Percentiles rank a stretch among this genome's conserved stretches.
Conservation (phyloP, 129 eudicot species). For the Sambucus nigra region DNA sequence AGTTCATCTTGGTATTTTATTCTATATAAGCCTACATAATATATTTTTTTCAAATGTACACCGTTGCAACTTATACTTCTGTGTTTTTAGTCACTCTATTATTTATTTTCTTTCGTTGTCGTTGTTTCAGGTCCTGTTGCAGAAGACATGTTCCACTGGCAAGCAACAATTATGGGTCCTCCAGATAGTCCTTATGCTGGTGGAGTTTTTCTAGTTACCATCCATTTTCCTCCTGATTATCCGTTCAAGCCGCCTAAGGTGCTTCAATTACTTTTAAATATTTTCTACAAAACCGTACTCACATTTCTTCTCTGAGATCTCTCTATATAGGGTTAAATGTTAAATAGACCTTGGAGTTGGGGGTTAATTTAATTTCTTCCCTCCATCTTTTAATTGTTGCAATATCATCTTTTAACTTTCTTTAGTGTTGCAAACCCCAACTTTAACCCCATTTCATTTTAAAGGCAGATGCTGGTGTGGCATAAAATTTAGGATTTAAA, state of each 20-base stretch:
- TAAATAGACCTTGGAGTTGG: no score
- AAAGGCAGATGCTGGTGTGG: no score
- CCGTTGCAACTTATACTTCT: background rate
- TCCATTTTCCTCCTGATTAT: conserved; percentile 36
- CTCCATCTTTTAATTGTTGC: background rate
- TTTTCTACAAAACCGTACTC: no score
- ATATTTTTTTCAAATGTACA: background rate
- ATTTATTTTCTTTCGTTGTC: background rate
- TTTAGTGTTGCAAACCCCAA: no score
- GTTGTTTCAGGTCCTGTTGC: background rate
- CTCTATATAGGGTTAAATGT: no score
- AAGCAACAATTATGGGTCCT: conserved; percentile 4
- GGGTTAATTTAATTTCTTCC: no score
- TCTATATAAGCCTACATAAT: background rate
- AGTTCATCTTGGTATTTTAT: background rate
- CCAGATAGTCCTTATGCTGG: conserved; percentile 2
- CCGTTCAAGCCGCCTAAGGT: conserved; percentile 21
- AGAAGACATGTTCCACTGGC: conserved; percentile 3
- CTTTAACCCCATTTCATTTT: no score
- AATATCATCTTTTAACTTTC: no score
- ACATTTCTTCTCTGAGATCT: no score
- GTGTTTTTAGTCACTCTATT: background rate
- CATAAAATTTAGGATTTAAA: no score
- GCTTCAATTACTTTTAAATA: background rate
- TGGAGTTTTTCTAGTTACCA: background rate